These are phyloP conservation scores for Cryphonectria japonica DNA, from an alignment of 2,329 filamentous ascomycete species.

Conservation along the genomic window DNA sequence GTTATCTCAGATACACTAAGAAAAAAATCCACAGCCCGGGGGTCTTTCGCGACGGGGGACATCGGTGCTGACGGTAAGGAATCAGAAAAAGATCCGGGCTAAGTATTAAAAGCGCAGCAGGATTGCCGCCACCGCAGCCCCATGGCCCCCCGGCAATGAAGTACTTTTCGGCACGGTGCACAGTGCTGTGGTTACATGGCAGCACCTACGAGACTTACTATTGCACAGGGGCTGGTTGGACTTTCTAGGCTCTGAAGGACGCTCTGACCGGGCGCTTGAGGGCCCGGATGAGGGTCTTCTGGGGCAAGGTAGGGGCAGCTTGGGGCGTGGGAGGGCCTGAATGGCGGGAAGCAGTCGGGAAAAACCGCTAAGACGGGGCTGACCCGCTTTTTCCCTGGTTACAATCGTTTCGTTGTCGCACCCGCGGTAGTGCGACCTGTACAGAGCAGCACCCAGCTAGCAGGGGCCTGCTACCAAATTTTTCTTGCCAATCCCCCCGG, in stretches of 20 bases:
- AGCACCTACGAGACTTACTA: conserved; percentile 3
- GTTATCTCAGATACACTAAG: background rate
- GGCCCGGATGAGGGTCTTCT: conserved; percentile 7
- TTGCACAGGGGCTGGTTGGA: conserved; percentile 14
- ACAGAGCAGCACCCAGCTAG: conserved; percentile 8
- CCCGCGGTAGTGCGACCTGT: conserved; percentile 1
- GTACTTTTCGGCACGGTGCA: background rate
- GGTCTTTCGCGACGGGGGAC: background rate
- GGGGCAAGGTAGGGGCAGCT: conserved; percentile 4
- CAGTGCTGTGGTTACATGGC: background rate
- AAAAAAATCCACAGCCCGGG: background rate
- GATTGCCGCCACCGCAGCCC: background rate
- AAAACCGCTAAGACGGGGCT: conserved; percentile 11
- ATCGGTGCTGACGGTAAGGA: conserved; percentile 9
- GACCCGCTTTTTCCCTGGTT: conserved; percentile 14
- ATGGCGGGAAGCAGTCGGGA: conserved; percentile 8
- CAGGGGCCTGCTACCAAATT: conserved; percentile 44
- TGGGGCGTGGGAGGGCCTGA: conserved; percentile 13
- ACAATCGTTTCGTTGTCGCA: conserved; percentile 8
- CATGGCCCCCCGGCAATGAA: background rate
- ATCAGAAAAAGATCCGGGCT: conserved; percentile 11
- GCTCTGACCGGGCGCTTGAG: conserved; percentile 3
- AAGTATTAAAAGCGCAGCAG: background rate
- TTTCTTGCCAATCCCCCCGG: conserved; percentile 51
- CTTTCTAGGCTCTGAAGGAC: background rate